These are phyloP conservation scores for Cryptococcus jaspeensis DNA, from an alignment of 1,284 basidiomycete species.

Conservation along the genomic window DNA sequence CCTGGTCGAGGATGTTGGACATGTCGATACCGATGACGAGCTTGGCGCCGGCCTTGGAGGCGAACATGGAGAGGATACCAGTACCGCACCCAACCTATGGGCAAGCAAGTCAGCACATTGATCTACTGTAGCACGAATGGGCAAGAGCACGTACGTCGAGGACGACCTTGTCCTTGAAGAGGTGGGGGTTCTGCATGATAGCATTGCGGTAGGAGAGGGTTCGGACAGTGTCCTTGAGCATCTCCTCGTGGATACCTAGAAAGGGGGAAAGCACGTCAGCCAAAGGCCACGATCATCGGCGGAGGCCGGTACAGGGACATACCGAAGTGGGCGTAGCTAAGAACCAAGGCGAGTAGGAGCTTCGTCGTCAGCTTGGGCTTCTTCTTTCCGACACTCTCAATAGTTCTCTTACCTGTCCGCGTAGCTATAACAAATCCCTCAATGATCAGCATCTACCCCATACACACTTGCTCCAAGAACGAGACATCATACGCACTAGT, in stretches of 20 bases:
- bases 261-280: not conserved
- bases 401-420: constrained; percentile 35
- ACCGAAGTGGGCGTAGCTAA: constrained; percentile 92
- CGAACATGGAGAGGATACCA: constrained; percentile 97
- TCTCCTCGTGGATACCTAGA: constrained; percentile 94
- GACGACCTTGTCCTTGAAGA: constrained; percentile 96
- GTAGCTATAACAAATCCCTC: constrained; percentile 25
- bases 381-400: not conserved
- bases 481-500: constrained; percentile 42
- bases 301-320: constrained; percentile 30
- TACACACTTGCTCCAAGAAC: not conserved
- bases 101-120: not conserved
- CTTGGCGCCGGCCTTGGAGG: constrained; percentile 93
- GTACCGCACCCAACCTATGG: constrained; percentile 85
- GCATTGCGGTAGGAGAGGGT: constrained; percentile 93
- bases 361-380: constrained; percentile 35
- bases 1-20: constrained; percentile 99
- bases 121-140: not conserved
- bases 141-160: constrained; percentile 64
- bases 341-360: not conserved
- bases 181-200: constrained; percentile 90
- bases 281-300: not conserved
- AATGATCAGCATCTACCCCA: not conserved
- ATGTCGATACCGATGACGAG: constrained; percentile 99
- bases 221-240: constrained; percentile 96